These are phyloP conservation scores for Phytophthora hibernalis DNA, from an alignment of 352 stramenopile species.

Conservation along the genomic window DNA sequence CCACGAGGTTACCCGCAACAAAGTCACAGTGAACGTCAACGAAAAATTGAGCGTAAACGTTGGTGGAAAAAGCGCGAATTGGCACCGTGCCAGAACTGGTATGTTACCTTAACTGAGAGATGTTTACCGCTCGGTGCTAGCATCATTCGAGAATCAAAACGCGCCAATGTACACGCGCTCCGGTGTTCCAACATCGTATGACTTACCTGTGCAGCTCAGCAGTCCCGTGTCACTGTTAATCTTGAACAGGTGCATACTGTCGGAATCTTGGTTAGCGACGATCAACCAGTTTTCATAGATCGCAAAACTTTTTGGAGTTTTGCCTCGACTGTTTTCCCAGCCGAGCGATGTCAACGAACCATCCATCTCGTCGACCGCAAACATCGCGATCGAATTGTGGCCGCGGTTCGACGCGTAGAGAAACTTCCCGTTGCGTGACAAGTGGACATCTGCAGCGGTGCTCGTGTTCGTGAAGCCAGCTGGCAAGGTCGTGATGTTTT, in stretches of 20 bases:
- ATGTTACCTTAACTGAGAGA: too few relatives aligned
- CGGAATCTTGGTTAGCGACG: conserved; percentile 59
- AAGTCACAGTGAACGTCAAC: too few relatives aligned
- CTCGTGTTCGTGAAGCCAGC: conserved; percentile 28
- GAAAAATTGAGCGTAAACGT: too few relatives aligned
- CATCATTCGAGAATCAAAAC: neutral
- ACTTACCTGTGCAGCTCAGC: conserved; percentile 44
- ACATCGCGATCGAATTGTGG: conserved; percentile 66
- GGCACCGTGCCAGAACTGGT: too few relatives aligned
- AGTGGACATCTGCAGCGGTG: conserved; percentile 49
- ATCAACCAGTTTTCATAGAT: conserved; percentile 53
- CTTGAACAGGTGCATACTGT: conserved; percentile 55
- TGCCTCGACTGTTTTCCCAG: conserved; percentile 42
- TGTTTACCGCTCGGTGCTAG: too few relatives aligned
- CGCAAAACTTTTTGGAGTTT: conserved; percentile 50
- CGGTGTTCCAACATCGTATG: conserved; percentile 35
- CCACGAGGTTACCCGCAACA: too few relatives aligned
- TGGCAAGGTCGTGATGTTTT: conserved; percentile 60
- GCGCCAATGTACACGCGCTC: conserved; percentile 40
- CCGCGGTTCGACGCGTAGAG: conserved; percentile 70
- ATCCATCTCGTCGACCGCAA: conserved; percentile 34
- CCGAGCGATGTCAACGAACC: conserved; percentile 39
- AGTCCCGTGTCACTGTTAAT: conserved; percentile 36
- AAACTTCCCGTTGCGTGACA: conserved; percentile 52
- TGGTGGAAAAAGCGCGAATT: too few relatives aligned